Conservation (phyloP, 2,329 filamentous ascomycete genomes). For the Scedosporium dehoogii region DNA sequence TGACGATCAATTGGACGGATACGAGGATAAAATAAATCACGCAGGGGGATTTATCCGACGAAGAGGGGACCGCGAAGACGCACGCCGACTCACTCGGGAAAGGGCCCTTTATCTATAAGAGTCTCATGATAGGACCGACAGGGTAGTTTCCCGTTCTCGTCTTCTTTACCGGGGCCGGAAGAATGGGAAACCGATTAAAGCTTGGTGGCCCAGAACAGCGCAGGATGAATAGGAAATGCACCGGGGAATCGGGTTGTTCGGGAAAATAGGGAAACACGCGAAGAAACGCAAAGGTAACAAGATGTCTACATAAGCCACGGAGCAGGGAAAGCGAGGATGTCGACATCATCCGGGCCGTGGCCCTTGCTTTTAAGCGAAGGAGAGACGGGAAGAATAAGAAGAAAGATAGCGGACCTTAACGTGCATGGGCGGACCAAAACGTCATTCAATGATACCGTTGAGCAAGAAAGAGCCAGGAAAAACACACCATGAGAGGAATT, state of each 20-base stretch:
- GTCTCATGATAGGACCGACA: no score
- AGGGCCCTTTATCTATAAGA: neutral
- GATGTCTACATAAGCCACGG: neutral
- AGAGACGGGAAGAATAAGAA: neutral
- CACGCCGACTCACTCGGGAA: neutral
- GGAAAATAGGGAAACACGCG: neutral
- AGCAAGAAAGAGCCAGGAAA: neutral
- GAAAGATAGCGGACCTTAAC: neutral
- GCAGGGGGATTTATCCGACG: neutral
- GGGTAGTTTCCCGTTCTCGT: neutral
- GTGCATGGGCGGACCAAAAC: neutral
- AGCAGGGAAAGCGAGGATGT: neutral
- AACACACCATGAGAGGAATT: neutral
- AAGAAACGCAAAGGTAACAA: neutral
- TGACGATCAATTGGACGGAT: neutral
- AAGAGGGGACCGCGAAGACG: neutral
- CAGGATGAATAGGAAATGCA: neutral
- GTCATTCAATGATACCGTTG: neutral
- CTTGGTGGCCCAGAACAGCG: neutral
- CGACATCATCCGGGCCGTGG: neutral
- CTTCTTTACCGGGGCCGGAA: neutral
- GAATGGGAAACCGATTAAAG: neutral
- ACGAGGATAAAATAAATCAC: neutral
- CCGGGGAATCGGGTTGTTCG: neutral
- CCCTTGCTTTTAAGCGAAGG: neutral